These are phyloP conservation scores for Erigeron philadelphicus DNA, from an alignment of 140 eudicot genomes.

Conservation along the genomic window DNA sequence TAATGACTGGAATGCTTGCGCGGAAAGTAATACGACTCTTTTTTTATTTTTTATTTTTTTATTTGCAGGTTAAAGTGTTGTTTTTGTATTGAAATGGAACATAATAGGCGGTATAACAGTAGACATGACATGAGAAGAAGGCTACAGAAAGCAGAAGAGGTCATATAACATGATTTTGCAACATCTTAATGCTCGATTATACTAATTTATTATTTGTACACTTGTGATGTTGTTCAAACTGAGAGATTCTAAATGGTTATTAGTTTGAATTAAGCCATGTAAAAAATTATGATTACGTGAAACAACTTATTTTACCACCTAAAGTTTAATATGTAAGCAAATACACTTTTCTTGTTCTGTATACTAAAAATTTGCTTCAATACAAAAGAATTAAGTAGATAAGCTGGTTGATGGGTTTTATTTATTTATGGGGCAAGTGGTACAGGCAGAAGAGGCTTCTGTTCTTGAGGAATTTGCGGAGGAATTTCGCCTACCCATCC, in stretches of 20 bases:
- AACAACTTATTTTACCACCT: too few species aligned
- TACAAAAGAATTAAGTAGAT: too few species aligned
- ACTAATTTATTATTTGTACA: neutral
- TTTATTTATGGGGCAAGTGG: neutral
- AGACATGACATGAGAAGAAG: slow-evolving; percentile 46
- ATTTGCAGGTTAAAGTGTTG: slow-evolving; percentile 23
- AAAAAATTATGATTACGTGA: too few species aligned
- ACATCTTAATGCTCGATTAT: slow-evolving; percentile 3
- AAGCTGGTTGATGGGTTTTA: neutral
- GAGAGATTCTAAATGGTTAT: too few species aligned
- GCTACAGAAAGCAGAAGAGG: slow-evolving; percentile 47
- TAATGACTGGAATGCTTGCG: too few species aligned
- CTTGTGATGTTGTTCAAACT: too few species aligned
- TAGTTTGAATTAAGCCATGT: too few species aligned
- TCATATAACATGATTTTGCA: slow-evolving; percentile 15
- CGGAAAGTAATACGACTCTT: neutral
- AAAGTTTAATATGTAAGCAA: too few species aligned
- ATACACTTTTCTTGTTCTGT: neutral
- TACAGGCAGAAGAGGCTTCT: slow-evolving; percentile 50
- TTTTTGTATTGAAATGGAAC: slow-evolving; percentile 41
- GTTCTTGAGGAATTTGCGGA: slow-evolving; percentile 62
- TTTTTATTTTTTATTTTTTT: neutral
- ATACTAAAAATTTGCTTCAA: too few species aligned
- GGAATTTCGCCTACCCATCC: slow-evolving; percentile 82
- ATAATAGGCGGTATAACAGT: slow-evolving; percentile 44